Base-by-base conservation (phyloP, 306 rosid genomes). In the Pyrus pyrifolia region DNA sequence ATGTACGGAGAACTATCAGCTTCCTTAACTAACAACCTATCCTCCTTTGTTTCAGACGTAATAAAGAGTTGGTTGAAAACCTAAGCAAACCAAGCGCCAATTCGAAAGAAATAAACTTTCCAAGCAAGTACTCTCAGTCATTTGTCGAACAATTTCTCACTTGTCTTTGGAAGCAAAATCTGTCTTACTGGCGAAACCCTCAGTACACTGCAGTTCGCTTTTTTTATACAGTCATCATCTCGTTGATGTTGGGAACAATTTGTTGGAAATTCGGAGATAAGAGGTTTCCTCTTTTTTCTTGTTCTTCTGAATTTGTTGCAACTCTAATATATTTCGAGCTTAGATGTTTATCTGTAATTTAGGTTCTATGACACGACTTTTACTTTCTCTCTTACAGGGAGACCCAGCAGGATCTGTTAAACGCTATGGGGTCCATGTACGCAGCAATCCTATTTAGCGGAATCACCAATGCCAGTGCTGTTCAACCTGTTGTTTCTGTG, bases 381-480 rank as follows among this genome's bases (percentile, higher is more conserved):
- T 12, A 61, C 77, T 27, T 52, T 33, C 25, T 15, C 21, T 49
- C 8, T 15, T 40, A 76, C 88, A 93, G 98, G 88, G 97, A 84
- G 68, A 85, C 88, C 8, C 98, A 94, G 86, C 90, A 87, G 78
- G 97, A 94, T 87, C 82, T 94, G 76, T 80, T 91, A 71, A 94
- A 94, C 85, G 93, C 98, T 75, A 94, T 94, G 98, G 98, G 98
- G 81, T 94, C 98, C 45, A 82, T 94, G 86, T 94, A 94, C 73
- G 89, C 93, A 27, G 98, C 98, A 45, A 70, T 90, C 83, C 88
- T 94, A 70, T 94, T 94, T 77, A 79, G 91, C 71, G 98, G 98
- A 83, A 84, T 94, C 81, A 94, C 98, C 46, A 94, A 94, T 80
- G 98, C 86, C 75, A 87, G 94, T 58, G 96, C 98, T 44, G 98